Conservation (phyloP, 306 rosid species). For the Vigna unguiculata region DNA sequence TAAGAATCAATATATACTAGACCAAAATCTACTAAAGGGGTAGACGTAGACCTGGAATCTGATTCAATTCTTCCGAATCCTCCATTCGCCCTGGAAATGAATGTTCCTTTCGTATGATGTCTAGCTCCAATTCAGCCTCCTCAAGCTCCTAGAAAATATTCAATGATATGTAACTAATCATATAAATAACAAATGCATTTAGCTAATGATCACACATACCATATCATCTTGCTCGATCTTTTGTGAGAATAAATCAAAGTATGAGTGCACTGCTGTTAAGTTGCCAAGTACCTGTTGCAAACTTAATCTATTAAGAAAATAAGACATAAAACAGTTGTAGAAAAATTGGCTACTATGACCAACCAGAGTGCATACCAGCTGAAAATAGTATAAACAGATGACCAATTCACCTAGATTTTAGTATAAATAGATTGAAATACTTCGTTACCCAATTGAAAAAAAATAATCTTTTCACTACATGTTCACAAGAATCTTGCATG, state of each 20-base stretch:
- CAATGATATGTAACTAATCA: conserved; percentile 39
- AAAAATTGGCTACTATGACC: conserved; percentile 10
- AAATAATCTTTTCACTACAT: neutral
- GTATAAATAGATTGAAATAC: conserved; percentile 13
- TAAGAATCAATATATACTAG: conserved; percentile 3
- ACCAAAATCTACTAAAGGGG: conserved; percentile 51
- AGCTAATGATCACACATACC: conserved; percentile 58
- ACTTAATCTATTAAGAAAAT: conserved; percentile 37
- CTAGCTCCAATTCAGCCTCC: conserved; percentile 92
- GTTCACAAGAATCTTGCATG: too few species aligned
- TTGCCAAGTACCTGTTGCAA: conserved; percentile 75
- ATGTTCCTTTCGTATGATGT: conserved; percentile 69
- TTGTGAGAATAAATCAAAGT: conserved; percentile 71
- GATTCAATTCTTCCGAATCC: conserved; percentile 54
- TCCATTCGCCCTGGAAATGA: conserved; percentile 49
- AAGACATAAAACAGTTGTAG: conserved; percentile 15
- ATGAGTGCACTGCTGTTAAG: conserved; percentile 78
- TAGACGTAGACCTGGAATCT: conserved; percentile 49
- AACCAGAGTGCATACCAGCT: conserved; percentile 7
- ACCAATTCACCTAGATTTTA: neutral
- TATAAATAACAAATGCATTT: conserved; percentile 28
- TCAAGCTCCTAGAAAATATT: conserved; percentile 72
- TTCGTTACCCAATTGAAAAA: neutral
- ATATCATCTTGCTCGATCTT: conserved; percentile 70
- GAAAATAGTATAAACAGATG: conserved; percentile 9